Conservation (phyloP, 257 asterid genomes). For the Nicotiana tomentosiformis region DNA sequence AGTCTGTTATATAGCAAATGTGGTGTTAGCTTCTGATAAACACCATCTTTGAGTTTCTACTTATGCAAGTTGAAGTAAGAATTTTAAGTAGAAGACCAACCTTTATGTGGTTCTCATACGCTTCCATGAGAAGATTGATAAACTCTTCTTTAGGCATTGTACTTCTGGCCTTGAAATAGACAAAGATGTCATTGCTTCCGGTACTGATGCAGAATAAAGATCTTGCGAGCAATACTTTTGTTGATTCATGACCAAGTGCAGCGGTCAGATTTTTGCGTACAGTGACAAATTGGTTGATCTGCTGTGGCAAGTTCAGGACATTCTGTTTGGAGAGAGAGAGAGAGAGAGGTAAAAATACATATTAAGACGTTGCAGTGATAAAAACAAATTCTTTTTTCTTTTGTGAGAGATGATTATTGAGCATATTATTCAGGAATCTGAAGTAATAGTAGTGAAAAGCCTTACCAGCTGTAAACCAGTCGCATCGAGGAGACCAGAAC, state of each 20-base stretch:
- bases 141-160: slow-evolving; percentile 25
- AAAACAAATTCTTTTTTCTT: background rate
- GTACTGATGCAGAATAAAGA: slow-evolving; percentile 57
- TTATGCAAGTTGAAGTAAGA: background rate
- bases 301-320: slow-evolving; percentile 50
- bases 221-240: slow-evolving; percentile 30
- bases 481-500: slow-evolving; percentile 65
- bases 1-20: slow-evolving; percentile 20
- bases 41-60: background rate
- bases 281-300: slow-evolving; percentile 45
- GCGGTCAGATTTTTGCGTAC: slow-evolving; percentile 30
- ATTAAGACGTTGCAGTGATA: background rate
- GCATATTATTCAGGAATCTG: background rate
- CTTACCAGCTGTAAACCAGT: slow-evolving; percentile 46
- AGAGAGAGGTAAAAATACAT: background rate
- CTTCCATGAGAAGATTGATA: slow-evolving; percentile 30
- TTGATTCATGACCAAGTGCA: slow-evolving; percentile 28
- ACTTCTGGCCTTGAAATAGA: slow-evolving; percentile 36
- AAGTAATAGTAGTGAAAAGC: background rate
- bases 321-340: slow-evolving; percentile 25
- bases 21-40: background rate
- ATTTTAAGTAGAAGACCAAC: slow-evolving; percentile 18
- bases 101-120: slow-evolving; percentile 40
- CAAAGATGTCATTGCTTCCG: slow-evolving; percentile 70
- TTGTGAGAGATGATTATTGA: background rate